Percentiles rank a stretch among this genome's conserved stretches.
These are phyloP conservation scores for Tolypocladium album DNA, from an alignment of 2,329 filamentous ascomycete species.

Conservation along the genomic window DNA sequence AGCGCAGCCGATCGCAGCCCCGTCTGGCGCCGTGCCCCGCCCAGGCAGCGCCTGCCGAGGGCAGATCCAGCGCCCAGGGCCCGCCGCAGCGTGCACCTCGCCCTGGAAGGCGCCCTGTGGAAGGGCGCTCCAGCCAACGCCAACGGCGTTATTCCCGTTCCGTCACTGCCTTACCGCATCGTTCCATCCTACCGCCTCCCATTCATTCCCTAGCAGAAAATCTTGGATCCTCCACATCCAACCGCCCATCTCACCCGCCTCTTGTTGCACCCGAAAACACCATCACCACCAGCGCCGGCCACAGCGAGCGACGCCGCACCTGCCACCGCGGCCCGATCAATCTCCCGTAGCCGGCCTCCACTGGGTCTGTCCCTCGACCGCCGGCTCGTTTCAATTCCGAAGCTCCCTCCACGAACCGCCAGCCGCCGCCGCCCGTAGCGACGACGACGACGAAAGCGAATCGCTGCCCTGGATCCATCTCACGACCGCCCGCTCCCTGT, in stretches of 20 bases:
- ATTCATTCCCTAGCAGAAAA: neutral
- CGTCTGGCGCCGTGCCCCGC: neutral
- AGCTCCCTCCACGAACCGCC: neutral
- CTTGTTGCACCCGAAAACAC: neutral
- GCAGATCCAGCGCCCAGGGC: neutral
- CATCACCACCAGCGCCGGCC: neutral
- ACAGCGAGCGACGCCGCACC: neutral
- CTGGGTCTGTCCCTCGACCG: neutral
- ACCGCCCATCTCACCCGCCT: neutral
- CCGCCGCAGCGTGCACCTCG: neutral
- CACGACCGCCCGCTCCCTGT: constrained; percentile 7
- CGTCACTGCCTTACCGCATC: constrained; percentile 9
- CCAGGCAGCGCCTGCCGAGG: neutral
- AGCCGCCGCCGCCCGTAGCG: neutral
- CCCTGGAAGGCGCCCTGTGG: neutral
- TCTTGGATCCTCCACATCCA: neutral
- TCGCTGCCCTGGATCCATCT: constrained; percentile 5
- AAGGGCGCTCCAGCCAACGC: neutral
- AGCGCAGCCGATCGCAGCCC: neutral
- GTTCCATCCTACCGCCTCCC: neutral
- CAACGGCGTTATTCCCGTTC: constrained; percentile 5
- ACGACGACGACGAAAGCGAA: neutral
- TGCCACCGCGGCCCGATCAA: neutral
- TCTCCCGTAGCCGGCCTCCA: neutral
- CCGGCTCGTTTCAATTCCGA: neutral